Conservation (phyloP, 805 yeast species). For the Sungouiozyma intestinalis region DNA sequence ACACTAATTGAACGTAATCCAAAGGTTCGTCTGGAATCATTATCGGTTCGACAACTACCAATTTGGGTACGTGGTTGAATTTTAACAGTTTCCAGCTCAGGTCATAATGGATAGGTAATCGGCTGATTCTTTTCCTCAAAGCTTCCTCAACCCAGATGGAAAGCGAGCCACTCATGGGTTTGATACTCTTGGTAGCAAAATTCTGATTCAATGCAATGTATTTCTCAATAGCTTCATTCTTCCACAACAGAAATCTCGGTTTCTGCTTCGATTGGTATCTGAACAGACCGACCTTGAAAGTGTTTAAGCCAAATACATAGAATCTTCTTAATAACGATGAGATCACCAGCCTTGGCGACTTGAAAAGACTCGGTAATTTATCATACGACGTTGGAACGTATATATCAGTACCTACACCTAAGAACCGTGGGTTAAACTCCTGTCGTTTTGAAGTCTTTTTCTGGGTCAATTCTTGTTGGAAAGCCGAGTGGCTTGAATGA, state of each 20-base stretch:
- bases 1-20: constrained; percentile 48
- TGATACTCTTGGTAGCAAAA: constrained; percentile 54
- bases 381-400: constrained; percentile 43
- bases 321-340: constrained; percentile 47
- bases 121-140: constrained; percentile 38
- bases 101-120: constrained; percentile 47
- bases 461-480: constrained; percentile 1
- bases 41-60: constrained; percentile 59
- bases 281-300: constrained; percentile 54
- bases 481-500: neutral
- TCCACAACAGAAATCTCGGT: constrained; percentile 69
- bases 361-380: constrained; percentile 35
- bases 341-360: constrained; percentile 34
- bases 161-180: constrained; percentile 34
- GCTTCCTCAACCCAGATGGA: constrained; percentile 59
- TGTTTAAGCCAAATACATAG: constrained; percentile 56
- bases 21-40: constrained; percentile 47
- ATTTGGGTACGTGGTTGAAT: constrained; percentile 61
- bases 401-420: constrained; percentile 34
- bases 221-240: constrained; percentile 68
- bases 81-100: constrained; percentile 71
- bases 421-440: constrained; percentile 31
- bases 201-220: constrained; percentile 73
- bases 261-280: constrained; percentile 59
- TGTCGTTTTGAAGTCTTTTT: constrained; percentile 4